Conservation (phyloP, 2,329 filamentous ascomycete genomes). For the Capronia americana region DNA sequence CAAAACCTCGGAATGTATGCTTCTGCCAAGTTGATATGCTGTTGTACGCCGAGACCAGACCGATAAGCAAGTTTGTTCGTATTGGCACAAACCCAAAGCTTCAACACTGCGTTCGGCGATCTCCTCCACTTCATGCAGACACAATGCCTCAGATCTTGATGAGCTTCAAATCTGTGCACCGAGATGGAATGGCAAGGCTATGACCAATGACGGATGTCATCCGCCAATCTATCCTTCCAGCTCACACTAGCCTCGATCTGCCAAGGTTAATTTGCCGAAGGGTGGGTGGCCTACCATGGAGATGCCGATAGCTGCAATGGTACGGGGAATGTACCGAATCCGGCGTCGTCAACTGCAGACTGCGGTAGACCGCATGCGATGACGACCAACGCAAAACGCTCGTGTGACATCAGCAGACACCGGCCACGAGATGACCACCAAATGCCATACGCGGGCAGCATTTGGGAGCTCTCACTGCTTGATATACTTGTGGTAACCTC, state of each 20-base stretch:
- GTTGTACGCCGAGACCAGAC: background rate
- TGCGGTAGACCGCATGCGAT: background rate
- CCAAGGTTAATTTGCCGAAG: background rate
- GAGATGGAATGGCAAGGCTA: background rate
- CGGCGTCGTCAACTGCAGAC: background rate
- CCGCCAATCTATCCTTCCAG: background rate
- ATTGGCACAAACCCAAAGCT: conserved; percentile 22
- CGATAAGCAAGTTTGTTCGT: conserved; percentile 24
- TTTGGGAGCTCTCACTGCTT: conserved; percentile 39
- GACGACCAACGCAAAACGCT: background rate
- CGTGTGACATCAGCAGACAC: background rate
- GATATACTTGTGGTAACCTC: conserved; percentile 53
- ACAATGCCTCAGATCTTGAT: conserved; percentile 5
- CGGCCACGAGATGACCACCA: background rate
- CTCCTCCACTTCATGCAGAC: background rate
- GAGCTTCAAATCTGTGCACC: background rate
- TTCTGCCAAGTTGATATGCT: conserved; percentile 19
- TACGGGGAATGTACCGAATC: background rate
- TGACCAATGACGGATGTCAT: background rate
- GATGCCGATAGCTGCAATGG: background rate
- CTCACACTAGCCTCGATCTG: background rate
- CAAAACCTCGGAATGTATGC: conserved; percentile 17
- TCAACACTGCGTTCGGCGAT: background rate
- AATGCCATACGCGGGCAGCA: background rate
- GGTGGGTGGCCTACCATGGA: no score